Percentiles rank a stretch among this genome's conserved stretches.
Evolutionary conservation across 2,329 filamentous ascomycete species (phyloP).

Genomic region (Amauroascus niger): DNA sequence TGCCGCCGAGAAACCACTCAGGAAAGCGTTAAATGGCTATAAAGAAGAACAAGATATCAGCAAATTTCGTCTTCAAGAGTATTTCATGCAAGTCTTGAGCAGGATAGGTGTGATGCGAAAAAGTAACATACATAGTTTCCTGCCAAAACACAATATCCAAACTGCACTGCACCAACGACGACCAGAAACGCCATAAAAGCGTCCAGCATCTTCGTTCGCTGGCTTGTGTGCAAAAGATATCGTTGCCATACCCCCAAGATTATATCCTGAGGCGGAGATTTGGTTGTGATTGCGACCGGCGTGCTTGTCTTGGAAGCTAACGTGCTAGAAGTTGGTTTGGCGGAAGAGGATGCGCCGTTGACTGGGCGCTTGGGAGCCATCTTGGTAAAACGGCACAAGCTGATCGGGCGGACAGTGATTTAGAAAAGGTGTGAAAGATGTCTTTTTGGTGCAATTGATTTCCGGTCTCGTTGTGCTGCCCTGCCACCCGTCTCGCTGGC

Average conservation of each 20-base stretch:
- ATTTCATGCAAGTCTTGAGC: background rate
- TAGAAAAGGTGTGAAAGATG: background rate
- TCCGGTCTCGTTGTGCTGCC: background rate
- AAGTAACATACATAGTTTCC: constrained; percentile 76
- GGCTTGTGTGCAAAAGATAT: constrained; percentile 72
- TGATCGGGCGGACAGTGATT: too few relatives aligned
- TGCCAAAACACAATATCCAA: constrained; percentile 79
- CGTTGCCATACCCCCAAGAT: constrained; percentile 61
- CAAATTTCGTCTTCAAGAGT: background rate
- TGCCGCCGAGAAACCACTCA: constrained; percentile 86
- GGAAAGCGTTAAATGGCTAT: constrained; percentile 97
- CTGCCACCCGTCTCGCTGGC: background rate
- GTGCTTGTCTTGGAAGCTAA: constrained; percentile 23
- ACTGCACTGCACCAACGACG: constrained; percentile 78
- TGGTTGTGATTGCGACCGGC: constrained; percentile 28
- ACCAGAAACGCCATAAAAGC: constrained; percentile 82
- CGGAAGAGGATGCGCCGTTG: constrained; percentile 21
- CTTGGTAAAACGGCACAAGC: background rate
- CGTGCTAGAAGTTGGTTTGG: constrained; percentile 18
- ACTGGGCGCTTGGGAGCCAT: constrained; percentile 26
- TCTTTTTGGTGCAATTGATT: background rate
- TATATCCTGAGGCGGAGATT: constrained; percentile 47
- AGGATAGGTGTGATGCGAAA: background rate
- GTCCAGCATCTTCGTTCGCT: constrained; percentile 86
- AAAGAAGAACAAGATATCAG: constrained; percentile 2